Percentiles rank a stretch among this genome's conserved stretches.
phyloP scores from a whole-genome alignment of 2,329 filamentous ascomycete species.

The Exserohilum turcica region DNA sequence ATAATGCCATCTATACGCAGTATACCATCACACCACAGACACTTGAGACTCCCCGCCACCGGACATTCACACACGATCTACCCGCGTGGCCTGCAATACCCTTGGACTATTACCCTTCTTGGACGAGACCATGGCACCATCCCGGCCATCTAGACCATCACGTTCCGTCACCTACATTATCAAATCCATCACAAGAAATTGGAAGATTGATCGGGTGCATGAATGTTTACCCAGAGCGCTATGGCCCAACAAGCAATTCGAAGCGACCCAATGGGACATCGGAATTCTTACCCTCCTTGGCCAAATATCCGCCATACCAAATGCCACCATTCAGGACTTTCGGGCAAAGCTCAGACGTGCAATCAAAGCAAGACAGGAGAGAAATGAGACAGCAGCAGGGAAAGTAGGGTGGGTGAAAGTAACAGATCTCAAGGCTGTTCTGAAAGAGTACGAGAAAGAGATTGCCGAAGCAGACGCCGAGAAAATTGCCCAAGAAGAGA shows the following conservation, averaged over 20 bases:
- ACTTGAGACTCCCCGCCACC: background rate
- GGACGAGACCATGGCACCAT: slow-evolving; percentile 6
- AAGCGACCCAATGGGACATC: slow-evolving; percentile 4
- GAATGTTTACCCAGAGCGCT: slow-evolving; percentile 7
- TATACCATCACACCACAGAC: background rate
- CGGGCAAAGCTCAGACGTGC: background rate
- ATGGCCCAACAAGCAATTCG: slow-evolving; percentile 8
- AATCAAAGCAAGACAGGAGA: slow-evolving; percentile 4
- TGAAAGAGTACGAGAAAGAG: slow-evolving; percentile 3
- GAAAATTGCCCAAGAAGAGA: background rate
- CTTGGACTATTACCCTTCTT: background rate
- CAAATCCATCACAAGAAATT: slow-evolving; percentile 6
- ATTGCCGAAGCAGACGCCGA: slow-evolving; percentile 1
- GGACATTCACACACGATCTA: background rate
- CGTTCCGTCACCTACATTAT: background rate
- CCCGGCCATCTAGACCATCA: background rate
- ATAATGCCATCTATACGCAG: slow-evolving; percentile 6
- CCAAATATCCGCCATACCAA: slow-evolving; percentile 5
- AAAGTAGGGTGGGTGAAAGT: slow-evolving; percentile 2
- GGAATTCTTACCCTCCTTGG: slow-evolving; percentile 9
- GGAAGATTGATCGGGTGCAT: slow-evolving; percentile 1
- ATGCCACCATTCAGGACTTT: slow-evolving; percentile 10
- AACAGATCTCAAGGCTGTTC: slow-evolving; percentile 1
- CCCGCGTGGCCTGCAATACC: background rate
- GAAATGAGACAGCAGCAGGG: background rate